These are phyloP conservation scores for Euphorbia lathyris DNA, from an alignment of 345 rosid genomes.

Conservation along the genomic window DNA sequence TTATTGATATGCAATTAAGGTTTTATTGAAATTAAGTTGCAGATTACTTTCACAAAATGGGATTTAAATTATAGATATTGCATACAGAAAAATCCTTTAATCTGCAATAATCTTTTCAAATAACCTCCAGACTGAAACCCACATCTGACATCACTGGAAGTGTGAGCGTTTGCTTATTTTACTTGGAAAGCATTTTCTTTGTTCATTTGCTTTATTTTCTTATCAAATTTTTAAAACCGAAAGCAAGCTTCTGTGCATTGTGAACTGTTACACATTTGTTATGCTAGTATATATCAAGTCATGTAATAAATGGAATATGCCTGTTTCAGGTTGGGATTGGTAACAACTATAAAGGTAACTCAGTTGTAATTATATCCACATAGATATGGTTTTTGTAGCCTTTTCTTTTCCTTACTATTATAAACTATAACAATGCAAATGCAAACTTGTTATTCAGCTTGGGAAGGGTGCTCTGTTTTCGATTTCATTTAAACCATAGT, in stretches of 20 bases:
- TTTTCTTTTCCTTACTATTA: background rate
- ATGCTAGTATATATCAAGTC: background rate
- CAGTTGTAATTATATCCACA: background rate
- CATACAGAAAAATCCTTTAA: background rate
- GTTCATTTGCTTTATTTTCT: background rate
- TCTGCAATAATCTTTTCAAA: background rate
- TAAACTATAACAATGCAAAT: background rate
- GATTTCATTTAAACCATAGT: background rate
- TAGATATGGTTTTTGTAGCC: background rate
- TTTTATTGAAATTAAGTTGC: background rate
- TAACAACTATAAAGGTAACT: conserved; percentile 42
- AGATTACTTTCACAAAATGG: background rate
- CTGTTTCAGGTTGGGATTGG: conserved; percentile 52
- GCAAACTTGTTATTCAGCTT: background rate
- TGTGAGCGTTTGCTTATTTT: background rate
- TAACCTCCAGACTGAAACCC: background rate
- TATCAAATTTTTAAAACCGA: background rate
- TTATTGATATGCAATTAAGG: background rate
- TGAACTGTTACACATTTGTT: background rate
- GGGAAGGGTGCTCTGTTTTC: background rate
- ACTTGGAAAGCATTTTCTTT: background rate
- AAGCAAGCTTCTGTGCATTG: background rate
- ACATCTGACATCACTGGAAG: background rate
- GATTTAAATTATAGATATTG: background rate
- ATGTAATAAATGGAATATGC: conserved; percentile 11